phyloP scores from a whole-genome alignment of 805 yeast genomes.

The Nakazawaea holstii region DNA sequence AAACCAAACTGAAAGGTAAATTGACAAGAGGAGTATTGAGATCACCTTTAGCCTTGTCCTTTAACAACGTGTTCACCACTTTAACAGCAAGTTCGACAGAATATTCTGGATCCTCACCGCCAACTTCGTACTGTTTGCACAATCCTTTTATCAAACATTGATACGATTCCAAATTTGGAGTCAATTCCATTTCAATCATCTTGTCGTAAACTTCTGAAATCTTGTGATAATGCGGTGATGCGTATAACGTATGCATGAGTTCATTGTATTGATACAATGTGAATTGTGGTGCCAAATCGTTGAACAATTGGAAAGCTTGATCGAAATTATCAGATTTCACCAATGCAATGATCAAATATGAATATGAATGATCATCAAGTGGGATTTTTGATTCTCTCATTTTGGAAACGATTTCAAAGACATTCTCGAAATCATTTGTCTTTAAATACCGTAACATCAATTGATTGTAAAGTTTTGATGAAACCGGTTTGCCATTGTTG shows the following conservation, averaged over 20 bases:
- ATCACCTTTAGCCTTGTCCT: constrained; percentile 1
- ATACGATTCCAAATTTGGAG: constrained; percentile 26
- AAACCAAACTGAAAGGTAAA: constrained; percentile 4
- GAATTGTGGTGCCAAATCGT: constrained; percentile 16
- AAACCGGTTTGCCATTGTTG: constrained; percentile 14
- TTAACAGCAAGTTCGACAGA: constrained; percentile 6
- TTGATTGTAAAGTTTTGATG: constrained; percentile 17
- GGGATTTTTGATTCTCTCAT: constrained; percentile 16
- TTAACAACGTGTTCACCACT: constrained; percentile 5
- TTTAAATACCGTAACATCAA: constrained; percentile 22
- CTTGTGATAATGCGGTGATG: constrained; percentile 13
- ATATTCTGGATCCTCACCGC: neutral
- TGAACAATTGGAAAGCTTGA: constrained; percentile 24
- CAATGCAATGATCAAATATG: constrained; percentile 25
- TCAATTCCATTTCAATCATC: constrained; percentile 26
- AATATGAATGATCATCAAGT: constrained; percentile 22
- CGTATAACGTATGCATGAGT: constrained; percentile 17
- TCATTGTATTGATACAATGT: constrained; percentile 16
- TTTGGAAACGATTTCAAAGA: constrained; percentile 19
- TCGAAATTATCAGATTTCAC: constrained; percentile 23
- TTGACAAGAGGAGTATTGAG: neutral
- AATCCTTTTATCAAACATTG: constrained; percentile 27
- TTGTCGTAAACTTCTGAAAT: constrained; percentile 27
- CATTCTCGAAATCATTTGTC: constrained; percentile 20
- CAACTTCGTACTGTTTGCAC: constrained; percentile 1